These are phyloP conservation scores for Clitopilus hobsonii DNA, from an alignment of 768 basidiomycete species.

Conservation along the genomic window DNA sequence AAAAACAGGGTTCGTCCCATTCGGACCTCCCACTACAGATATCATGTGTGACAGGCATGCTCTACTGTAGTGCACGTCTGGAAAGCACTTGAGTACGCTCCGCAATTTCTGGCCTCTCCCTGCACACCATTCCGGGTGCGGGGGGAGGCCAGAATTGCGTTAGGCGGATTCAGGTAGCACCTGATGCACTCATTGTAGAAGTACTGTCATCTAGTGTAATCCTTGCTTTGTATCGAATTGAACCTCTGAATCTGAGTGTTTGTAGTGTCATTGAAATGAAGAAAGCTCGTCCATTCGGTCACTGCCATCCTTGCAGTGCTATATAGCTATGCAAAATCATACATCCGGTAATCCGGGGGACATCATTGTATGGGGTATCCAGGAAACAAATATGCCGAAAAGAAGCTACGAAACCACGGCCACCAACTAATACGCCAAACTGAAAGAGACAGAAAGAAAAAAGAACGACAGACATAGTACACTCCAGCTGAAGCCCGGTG, in stretches of 20 bases:
- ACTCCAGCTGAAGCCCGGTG: neutral
- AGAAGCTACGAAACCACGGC: neutral
- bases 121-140: too few relatives aligned
- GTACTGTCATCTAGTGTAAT: too few relatives aligned
- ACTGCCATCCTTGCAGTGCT: neutral
- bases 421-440: neutral
- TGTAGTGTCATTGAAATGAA: too few relatives aligned
- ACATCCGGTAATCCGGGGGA: neutral
- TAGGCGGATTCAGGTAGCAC: neutral
- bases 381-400: neutral
- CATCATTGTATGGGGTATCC: neutral
- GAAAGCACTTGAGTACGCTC: too few relatives aligned
- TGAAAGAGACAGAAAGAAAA: neutral
- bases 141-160: too few relatives aligned
- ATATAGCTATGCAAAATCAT: neutral
- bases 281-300: neutral
- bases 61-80: too few relatives aligned
- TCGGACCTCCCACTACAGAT: too few relatives aligned
- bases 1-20: too few relatives aligned
- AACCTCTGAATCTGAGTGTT: too few relatives aligned
- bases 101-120: too few relatives aligned
- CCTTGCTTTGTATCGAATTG: too few relatives aligned
- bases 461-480: neutral
- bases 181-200: neutral
- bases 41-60: too few relatives aligned